Conservation (phyloP, 441 rosid genomes). For the Hura crepitans region DNA sequence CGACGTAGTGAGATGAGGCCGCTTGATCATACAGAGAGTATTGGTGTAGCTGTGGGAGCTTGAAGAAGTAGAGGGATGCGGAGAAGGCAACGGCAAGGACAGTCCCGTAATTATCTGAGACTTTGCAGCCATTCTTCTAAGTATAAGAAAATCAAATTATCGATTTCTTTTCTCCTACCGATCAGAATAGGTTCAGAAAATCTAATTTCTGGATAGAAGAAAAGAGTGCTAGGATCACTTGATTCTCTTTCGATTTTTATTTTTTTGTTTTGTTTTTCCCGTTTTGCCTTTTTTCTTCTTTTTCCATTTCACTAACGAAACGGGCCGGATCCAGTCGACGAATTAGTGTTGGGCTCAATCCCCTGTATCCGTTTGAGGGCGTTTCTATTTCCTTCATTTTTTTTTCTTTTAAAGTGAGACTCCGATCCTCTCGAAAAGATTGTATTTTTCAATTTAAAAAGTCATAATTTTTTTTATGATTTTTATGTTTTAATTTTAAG, state of each 20-base stretch:
- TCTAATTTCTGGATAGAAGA: constrained; percentile 22
- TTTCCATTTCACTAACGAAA: neutral
- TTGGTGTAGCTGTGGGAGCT: constrained; percentile 17
- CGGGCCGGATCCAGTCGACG: neutral
- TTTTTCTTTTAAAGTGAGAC: no score
- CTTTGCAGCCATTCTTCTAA: constrained; percentile 32
- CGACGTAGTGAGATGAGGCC: constrained; percentile 36
- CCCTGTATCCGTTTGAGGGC: no score
- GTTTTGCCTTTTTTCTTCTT: neutral
- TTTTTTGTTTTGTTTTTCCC: neutral
- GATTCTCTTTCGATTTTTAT: neutral
- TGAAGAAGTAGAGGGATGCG: constrained; percentile 27
- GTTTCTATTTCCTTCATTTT: no score
- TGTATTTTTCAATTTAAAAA: no score
- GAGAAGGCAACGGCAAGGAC: constrained; percentile 30
- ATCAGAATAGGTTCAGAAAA: constrained; percentile 11
- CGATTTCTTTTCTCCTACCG: constrained; percentile 1
- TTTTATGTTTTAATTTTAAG: no score
- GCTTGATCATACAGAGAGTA: constrained; percentile 33
- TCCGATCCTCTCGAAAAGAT: no score
- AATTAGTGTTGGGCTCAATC: neutral
- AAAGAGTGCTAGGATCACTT: constrained; percentile 16
- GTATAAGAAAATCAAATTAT: neutral
- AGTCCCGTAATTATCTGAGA: constrained; percentile 44
- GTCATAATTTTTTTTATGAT: no score